Evolutionary conservation across 768 basidiomycete species (phyloP), one percentile per base, ranked within the genome.

Genomic region (Leccinum boreale): DNA sequence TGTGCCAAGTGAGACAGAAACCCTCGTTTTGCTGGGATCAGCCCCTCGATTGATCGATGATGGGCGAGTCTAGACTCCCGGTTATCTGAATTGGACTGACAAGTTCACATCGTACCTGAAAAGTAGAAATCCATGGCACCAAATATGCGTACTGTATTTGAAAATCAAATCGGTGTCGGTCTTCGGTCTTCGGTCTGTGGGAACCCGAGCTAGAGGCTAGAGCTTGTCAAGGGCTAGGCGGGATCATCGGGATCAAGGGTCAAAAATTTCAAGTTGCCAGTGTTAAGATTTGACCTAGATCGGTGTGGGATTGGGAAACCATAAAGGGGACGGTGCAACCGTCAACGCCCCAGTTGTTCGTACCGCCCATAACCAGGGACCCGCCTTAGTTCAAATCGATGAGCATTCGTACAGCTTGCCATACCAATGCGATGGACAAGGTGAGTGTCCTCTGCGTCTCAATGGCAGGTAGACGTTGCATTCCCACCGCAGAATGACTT

Each of bases 91-190:
- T 46, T 12, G 42, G n/a, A 52, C 50, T 5, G 9, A 24, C 47
- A n/a, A 24, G 12, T 39, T 57, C 44, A 51, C 52, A n/a, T 53
- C 49, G 45, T 19, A 5, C 35, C 51, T 47, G 19, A 39, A 44
- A 39, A 33, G 26, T 26, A 26, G 24, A 5, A 29, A 31, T 21
- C 19, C 12, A 10, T 31, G 15, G 29, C 29, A 39, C 51, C 29
- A 42, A 36, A 56, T 21, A 28, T 10, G 23, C 28, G 1, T 17
- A 64, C 64, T 65, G 1, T 26, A 64, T 67, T 65, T 62, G 56
- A 63, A 44, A 67, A 65, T 67, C 45, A 17, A 28, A 42, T 26
- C 36, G 50, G 56, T 15, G 14, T 48, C 28, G 42, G 44, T 28
- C 21, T 31, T 64, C 14, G 36, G 42, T 19, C 49, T 46, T 26